These are phyloP conservation scores for Notholithocarpus densiflorus DNA, from an alignment of 306 rosid species.

Conservation along the genomic window DNA sequence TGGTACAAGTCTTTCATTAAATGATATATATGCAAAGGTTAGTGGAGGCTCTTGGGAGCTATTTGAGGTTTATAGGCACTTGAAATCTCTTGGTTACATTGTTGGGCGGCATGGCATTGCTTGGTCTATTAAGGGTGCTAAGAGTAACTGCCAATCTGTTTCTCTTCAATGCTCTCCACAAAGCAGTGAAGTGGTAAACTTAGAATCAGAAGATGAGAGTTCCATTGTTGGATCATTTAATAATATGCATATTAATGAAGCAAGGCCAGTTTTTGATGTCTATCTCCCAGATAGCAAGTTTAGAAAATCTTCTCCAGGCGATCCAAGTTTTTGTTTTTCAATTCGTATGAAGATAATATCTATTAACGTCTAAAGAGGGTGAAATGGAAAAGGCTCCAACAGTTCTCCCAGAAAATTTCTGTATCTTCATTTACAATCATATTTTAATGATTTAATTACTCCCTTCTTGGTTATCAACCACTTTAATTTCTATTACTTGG, in stretches of 20 bases:
- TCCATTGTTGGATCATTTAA: slow-evolving; percentile 40
- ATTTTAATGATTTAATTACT: no score
- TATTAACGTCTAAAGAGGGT: no score
- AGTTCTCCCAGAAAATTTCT: no score
- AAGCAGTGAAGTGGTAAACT: slow-evolving; percentile 23
- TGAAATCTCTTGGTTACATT: slow-evolving; percentile 78
- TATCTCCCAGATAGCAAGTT: slow-evolving; percentile 80
- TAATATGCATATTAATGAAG: slow-evolving; percentile 44
- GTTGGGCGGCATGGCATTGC: slow-evolving; percentile 53
- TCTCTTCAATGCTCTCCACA: slow-evolving; percentile 29
- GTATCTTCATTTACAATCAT: no score
- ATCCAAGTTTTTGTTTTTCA: slow-evolving; percentile 31
- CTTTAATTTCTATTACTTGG: no score
- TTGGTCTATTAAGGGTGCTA: slow-evolving; percentile 59
- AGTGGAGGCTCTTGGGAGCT: slow-evolving; percentile 62
- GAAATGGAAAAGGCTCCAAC: no score
- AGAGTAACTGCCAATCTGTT: slow-evolving; percentile 18
- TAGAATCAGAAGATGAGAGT: slow-evolving; percentile 20
- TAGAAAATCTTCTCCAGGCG: slow-evolving; percentile 72
- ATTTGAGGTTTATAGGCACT: slow-evolving; percentile 80
- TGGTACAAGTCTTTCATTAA: slow-evolving; percentile 38
- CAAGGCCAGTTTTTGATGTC: slow-evolving; percentile 59
- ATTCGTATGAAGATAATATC: no score
- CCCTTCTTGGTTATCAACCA: no score
- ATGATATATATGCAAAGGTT: slow-evolving; percentile 53